Evolutionary conservation across 345 rosid genomes (phyloP).

Genomic region (Boechera divaricarpa): DNA sequence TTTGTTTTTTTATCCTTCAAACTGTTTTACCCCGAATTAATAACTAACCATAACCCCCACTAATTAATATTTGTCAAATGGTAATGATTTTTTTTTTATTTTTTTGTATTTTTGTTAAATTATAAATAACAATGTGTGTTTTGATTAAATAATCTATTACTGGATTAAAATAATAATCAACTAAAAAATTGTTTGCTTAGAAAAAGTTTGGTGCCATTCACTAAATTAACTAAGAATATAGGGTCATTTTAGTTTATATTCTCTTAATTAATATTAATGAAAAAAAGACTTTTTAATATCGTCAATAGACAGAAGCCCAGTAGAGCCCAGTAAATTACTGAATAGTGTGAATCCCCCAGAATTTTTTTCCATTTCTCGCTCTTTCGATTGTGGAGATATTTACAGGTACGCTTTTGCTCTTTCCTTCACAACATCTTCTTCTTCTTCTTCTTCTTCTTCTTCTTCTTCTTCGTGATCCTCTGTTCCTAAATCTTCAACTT

Average conservation of each 20-base stretch:
- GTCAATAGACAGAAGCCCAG: background rate
- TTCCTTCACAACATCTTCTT: background rate
- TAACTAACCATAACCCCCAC: background rate
- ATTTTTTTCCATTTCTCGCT: background rate
- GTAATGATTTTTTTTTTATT: background rate
- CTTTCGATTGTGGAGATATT: background rate
- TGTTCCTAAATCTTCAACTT: background rate
- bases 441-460: slow-evolving; percentile 7
- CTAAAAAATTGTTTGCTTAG: no score
- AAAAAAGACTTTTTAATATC: background rate
- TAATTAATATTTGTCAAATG: background rate
- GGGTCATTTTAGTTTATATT: no score
- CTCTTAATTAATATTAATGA: no score
- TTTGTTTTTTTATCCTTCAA: background rate
- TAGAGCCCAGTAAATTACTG: background rate
- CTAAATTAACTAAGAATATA: no score
- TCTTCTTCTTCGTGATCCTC: background rate
- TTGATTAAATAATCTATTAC: no score
- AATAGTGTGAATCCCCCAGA: background rate
- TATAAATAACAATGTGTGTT: background rate
- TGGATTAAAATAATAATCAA: no score
- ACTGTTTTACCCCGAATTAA: background rate
- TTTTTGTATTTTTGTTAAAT: no score
- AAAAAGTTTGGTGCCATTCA: no score
- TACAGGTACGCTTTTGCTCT: slow-evolving; percentile 22